phyloP scores from a whole-genome alignment of 148 eudicot genomes.

The Amaranthus cruentus region DNA sequence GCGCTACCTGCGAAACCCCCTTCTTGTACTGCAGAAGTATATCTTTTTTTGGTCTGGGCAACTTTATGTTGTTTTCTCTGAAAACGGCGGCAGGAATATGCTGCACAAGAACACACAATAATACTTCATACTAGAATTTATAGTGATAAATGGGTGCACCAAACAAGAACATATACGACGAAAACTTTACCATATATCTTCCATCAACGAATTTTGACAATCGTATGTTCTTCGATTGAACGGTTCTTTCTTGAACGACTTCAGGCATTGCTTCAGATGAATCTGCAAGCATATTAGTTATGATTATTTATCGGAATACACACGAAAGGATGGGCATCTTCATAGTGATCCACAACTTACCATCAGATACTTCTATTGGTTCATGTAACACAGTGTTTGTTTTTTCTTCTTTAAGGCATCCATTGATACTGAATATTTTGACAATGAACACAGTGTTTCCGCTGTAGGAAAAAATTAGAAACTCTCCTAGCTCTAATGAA shows the following conservation, averaged over 20 bases:
- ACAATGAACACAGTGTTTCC: constrained; percentile 2
- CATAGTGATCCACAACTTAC: not conserved
- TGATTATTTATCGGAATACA: no score
- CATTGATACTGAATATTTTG: constrained; percentile 13
- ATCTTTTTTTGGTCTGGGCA: not conserved
- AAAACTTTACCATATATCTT: not conserved
- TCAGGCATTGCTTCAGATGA: not conserved
- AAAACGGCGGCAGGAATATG: constrained; percentile 5
- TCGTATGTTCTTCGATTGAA: not conserved
- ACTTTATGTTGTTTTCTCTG: not conserved
- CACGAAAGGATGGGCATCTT: not conserved
- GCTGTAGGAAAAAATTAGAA: constrained; percentile 6
- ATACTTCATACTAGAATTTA: not conserved
- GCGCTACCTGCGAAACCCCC: not conserved
- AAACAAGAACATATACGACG: not conserved
- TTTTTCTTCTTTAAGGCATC: constrained; percentile 14
- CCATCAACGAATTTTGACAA: not conserved
- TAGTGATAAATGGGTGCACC: not conserved
- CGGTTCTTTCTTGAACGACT: not conserved
- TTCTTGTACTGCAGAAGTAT: not conserved
- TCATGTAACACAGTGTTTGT: not conserved
- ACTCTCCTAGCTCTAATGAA: constrained; percentile 17
- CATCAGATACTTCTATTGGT: not conserved
- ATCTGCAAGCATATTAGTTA: not conserved
- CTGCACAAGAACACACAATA: not conserved